Conservation (phyloP, 2,329 filamentous ascomycete species). For the Acrodontium crateriforme region DNA sequence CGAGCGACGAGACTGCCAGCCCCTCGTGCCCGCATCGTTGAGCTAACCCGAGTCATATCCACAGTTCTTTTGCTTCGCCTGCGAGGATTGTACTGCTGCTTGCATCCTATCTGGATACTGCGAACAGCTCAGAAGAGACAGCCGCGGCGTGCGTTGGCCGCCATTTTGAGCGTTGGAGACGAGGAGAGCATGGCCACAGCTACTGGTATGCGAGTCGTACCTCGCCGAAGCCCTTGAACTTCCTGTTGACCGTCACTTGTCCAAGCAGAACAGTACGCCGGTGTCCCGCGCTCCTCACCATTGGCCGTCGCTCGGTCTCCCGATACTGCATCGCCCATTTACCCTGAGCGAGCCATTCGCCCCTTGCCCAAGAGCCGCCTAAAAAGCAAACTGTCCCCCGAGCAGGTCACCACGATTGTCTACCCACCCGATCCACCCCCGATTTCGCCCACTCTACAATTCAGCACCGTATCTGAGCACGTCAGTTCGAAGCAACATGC, state of each 20-base stretch:
- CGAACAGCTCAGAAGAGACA: no score
- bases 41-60: no score
- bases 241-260: no score
- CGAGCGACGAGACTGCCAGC: no score
- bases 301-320: slow-evolving; percentile 17
- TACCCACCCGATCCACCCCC: slow-evolving; percentile 66
- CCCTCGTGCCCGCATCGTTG: no score
- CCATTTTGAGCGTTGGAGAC: no score
- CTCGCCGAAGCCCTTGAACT: neutral
- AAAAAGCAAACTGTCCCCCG: slow-evolving; percentile 73
- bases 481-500: slow-evolving; percentile 9
- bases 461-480: slow-evolving; percentile 11
- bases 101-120: no score
- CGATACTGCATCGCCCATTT: slow-evolving; percentile 67
- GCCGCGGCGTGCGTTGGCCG: no score
- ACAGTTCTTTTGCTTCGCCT: no score
- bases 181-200: slow-evolving; percentile 1
- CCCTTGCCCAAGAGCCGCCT: slow-evolving; percentile 81
- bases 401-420: slow-evolving; percentile 67
- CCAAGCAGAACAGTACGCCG: slow-evolving; percentile 12
- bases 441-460: slow-evolving; percentile 35
- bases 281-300: slow-evolving; percentile 14
- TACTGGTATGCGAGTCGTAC: slow-evolving; percentile 1
- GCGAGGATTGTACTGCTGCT: no score
- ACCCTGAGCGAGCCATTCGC: slow-evolving; percentile 81